Percentiles rank a stretch among this genome's conserved stretches.
phyloP scores from a whole-genome alignment of 2,329 filamentous ascomycete species.

The Talaromyces sp. region DNA sequence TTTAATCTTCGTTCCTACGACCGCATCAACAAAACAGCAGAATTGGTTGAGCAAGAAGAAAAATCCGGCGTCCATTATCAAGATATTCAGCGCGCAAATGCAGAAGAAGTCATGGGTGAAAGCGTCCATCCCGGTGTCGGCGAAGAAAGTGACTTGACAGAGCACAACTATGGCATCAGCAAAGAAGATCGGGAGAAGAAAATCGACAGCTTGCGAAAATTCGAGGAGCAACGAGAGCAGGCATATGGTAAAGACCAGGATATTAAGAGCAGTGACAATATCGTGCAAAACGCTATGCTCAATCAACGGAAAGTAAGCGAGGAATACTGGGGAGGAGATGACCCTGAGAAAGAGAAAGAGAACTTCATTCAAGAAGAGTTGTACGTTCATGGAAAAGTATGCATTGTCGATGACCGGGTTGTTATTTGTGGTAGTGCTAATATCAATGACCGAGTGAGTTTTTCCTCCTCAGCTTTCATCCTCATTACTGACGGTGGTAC shows the following conservation, averaged over 20 bases:
- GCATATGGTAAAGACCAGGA: conserved; percentile 24
- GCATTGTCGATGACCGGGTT: conserved; percentile 71
- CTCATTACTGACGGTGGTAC: conserved; percentile 29
- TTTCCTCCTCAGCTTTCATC: background rate
- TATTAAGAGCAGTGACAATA: conserved; percentile 46
- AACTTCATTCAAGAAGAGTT: conserved; percentile 95
- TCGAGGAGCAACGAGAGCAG: conserved; percentile 41
- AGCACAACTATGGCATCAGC: conserved; percentile 33
- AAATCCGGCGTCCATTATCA: conserved; percentile 74
- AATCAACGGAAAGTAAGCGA: conserved; percentile 53
- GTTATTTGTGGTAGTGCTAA: conserved; percentile 77
- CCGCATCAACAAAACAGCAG: conserved; percentile 67
- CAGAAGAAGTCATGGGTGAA: conserved; percentile 77
- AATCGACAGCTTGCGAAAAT: conserved; percentile 43
- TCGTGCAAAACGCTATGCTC: conserved; percentile 79
- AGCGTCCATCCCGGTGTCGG: conserved; percentile 54
- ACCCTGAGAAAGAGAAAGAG: conserved; percentile 68
- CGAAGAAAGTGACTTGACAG: conserved; percentile 41
- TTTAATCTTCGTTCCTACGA: conserved; percentile 95
- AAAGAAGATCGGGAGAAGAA: background rate
- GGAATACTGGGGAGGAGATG: conserved; percentile 72
- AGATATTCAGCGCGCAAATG: conserved; percentile 63
- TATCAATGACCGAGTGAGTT: conserved; percentile 56
- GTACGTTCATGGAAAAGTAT: conserved; percentile 86
- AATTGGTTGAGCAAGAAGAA: conserved; percentile 68